phyloP scores from a whole-genome alignment of 495 filamentous ascomycete species.

The Thermochaetoides thermophila region DNA sequence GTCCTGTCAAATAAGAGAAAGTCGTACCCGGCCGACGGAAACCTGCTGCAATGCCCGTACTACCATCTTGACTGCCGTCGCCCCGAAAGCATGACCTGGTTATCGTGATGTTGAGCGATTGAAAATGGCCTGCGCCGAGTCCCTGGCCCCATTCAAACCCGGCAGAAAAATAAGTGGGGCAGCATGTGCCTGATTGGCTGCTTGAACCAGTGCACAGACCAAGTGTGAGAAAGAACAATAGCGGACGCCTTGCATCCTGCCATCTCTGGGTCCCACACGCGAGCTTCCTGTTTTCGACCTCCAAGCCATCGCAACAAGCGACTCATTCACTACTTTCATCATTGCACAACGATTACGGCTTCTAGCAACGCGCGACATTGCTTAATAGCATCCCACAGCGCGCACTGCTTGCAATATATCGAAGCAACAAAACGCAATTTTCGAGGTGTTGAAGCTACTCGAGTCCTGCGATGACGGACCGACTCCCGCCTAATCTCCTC shows the following conservation, averaged over 20 bases:
- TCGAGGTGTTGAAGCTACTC: no score
- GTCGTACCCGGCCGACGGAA: slow-evolving; percentile 46
- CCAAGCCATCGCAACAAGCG: no score
- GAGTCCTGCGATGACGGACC: slow-evolving; percentile 94
- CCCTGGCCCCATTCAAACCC: background rate
- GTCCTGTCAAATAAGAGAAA: background rate
- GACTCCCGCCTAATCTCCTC: slow-evolving; percentile 81
- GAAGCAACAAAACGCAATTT: no score
- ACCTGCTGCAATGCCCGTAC: slow-evolving; percentile 43
- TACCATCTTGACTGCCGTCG: slow-evolving; percentile 42
- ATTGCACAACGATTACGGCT: no score
- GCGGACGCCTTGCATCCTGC: no score
- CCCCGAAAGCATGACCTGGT: slow-evolving; percentile 10
- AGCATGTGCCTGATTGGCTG: background rate
- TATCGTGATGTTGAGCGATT: slow-evolving; percentile 4
- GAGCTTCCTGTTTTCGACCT: no score
- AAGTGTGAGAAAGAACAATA: background rate
- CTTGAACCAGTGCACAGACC: background rate
- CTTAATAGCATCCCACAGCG: no score
- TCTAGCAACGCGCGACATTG: no score
- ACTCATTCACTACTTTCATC: no score
- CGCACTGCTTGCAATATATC: no score
- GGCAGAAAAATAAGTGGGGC: slow-evolving; percentile 7
- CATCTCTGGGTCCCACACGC: no score
- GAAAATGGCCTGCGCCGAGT: no score